Conservation (phyloP, 176 grass and related monocot species). For the Carex parvula region DNA sequence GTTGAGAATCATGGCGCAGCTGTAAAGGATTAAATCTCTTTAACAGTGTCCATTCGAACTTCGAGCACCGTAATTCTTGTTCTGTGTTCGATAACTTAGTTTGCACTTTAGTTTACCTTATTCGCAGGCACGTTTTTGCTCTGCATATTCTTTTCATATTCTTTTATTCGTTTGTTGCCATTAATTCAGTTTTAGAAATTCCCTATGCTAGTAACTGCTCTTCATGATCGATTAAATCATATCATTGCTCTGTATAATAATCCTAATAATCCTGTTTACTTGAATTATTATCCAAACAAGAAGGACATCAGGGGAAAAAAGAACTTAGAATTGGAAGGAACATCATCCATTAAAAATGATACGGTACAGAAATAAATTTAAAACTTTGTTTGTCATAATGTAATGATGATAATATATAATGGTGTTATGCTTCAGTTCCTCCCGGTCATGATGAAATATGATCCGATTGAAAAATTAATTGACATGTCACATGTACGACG, state of each 20-base stretch:
- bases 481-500: background rate
- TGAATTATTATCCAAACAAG: background rate
- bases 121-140: background rate
- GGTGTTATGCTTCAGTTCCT: background rate
- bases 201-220: background rate
- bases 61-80: constrained; percentile 15
- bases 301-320: background rate
- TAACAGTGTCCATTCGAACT: background rate
- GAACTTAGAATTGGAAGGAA: background rate
- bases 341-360: background rate
- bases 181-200: too few relatives aligned
- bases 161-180: too few relatives aligned
- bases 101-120: constrained; percentile 13
- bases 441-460: background rate
- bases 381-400: background rate
- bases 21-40: background rate
- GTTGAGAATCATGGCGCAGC: background rate
- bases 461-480: background rate
- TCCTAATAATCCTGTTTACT: background rate
- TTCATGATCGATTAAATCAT: background rate
- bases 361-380: background rate
- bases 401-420: background rate
- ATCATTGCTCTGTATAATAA: background rate
- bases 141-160: background rate
- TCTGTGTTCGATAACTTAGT: constrained; percentile 6